Conservation (phyloP, 2,329 filamentous ascomycete genomes). For the Emergomyces orientalis region DNA sequence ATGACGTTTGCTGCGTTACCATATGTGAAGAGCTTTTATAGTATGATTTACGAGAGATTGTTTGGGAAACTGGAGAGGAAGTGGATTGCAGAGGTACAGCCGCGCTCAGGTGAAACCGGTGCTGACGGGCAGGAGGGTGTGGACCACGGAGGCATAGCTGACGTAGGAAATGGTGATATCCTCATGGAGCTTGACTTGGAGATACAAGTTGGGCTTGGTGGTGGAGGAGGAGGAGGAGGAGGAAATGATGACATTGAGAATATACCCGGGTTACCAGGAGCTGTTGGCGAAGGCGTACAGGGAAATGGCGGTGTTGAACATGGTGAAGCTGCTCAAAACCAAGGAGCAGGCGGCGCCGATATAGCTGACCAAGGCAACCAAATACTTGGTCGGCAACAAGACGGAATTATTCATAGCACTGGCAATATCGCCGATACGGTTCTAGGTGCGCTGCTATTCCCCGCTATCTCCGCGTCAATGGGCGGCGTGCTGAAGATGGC, state of each 20-base stretch:
- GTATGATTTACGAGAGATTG: slow-evolving; percentile 50
- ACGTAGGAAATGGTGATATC: slow-evolving; percentile 33
- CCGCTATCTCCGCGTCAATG: slow-evolving; percentile 66
- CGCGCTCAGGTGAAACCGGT: slow-evolving; percentile 38
- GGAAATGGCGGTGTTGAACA: not conserved
- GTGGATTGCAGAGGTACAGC: slow-evolving; percentile 56
- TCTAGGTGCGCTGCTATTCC: slow-evolving; percentile 66
- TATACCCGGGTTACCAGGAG: slow-evolving; percentile 2
- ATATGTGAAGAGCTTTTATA: slow-evolving; percentile 56
- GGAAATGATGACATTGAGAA: slow-evolving; percentile 28
- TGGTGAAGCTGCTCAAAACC: slow-evolving; percentile 1
- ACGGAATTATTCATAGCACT: slow-evolving; percentile 45
- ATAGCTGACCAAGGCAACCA: slow-evolving; percentile 12
- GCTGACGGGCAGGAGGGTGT: slow-evolving; percentile 22
- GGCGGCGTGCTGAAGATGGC: slow-evolving; percentile 63
- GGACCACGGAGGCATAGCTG: slow-evolving; percentile 25
- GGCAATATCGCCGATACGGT: slow-evolving; percentile 50
- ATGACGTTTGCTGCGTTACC: slow-evolving; percentile 58
- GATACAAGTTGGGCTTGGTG: slow-evolving; percentile 42
- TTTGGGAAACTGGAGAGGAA: slow-evolving; percentile 50
- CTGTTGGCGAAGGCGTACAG: slow-evolving; percentile 8
- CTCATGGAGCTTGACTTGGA: slow-evolving; percentile 44
- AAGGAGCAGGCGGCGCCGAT: slow-evolving; percentile 1
- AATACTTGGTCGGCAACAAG: slow-evolving; percentile 33
- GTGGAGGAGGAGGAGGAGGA: slow-evolving; percentile 38